Evolutionary conservation across 2,329 filamentous ascomycete genomes (phyloP), one percentile per base, ranked within the genome.

Genomic region (Alternaria sp.): DNA sequence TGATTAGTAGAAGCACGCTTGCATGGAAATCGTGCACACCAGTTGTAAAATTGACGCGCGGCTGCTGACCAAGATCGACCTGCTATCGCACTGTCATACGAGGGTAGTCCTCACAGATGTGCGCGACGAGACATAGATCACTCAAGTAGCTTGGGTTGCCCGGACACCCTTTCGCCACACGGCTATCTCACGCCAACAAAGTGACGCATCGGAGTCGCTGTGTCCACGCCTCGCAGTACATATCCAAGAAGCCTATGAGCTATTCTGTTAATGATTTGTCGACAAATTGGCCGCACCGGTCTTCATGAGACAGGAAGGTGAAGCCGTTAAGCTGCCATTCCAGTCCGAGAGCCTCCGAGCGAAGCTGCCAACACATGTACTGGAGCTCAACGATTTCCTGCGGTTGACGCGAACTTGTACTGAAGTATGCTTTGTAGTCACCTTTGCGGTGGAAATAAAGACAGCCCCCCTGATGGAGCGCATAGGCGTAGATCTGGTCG

Each of bases 391-490:
- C 12, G 5, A 3, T 34, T 36, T 36, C 20, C 7, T n/a, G 32
- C 16, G 14, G 30, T 36, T 18, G 32, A 6, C 5, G 5, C 46
- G 3, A 49, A 26, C 8, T 20, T 14, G 20, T 36, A 26, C 46
- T 36, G 46, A 36, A 36, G 7, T 24, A n/a, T n/a, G 46, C 46
- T 22, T 49, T 36, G 46, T 36, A 7, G 20, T 49, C 20, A n/a
- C 24, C 32, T 36, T 36, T 32, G 8, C 46, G 20, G 2, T 26
- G 46, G 0, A 24, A 36, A 24, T n/a, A 16, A 22, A 49, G 20
- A 34, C 20, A 12, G 5, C 7, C 18, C 32, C 28, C 28, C 30
- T 36, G 12, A 20, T 48, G 18, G 8, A 48, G 46, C 11, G 44
- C 28, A 28, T 47, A 47, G 28, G 44, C 26, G 44, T 3, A 34